Percentiles rank a stretch among this genome's conserved stretches.
Evolutionary conservation across 2,329 filamentous ascomycete genomes (phyloP).

Genomic region (Alternaria incomplexa): DNA sequence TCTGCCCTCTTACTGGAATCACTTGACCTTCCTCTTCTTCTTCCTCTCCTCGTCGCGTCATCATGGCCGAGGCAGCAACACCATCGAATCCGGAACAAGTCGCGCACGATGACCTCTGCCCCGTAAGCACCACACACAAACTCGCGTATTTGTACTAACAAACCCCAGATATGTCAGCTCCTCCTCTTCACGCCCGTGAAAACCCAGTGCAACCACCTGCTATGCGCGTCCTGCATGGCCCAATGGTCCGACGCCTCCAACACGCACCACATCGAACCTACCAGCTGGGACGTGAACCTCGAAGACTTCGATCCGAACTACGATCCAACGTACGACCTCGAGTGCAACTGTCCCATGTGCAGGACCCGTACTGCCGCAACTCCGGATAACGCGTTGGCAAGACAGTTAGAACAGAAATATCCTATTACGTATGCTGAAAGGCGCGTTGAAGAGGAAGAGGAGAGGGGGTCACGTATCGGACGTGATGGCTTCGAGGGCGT

Average conservation of each 20-base stretch:
- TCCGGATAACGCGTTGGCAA: slow-evolving; percentile 31
- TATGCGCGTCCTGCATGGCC: slow-evolving; percentile 56
- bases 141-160: neutral
- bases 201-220: slow-evolving; percentile 52
- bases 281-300: slow-evolving; percentile 48
- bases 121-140: slow-evolving; percentile 20
- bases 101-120: slow-evolving; percentile 53
- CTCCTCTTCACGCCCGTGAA: slow-evolving; percentile 52
- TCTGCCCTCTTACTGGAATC: neutral
- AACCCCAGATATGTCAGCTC: slow-evolving; percentile 49
- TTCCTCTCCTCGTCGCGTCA: neutral
- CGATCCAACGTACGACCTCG: slow-evolving; percentile 38
- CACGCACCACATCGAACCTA: slow-evolving; percentile 43
- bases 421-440: slow-evolving; percentile 45
- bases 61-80: slow-evolving; percentile 4
- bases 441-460: slow-evolving; percentile 42
- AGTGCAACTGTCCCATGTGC: slow-evolving; percentile 56
- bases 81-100: slow-evolving; percentile 21
- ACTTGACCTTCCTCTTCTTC: neutral
- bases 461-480: slow-evolving; percentile 27
- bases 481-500: slow-evolving; percentile 47
- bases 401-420: slow-evolving; percentile 44
- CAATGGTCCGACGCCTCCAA: slow-evolving; percentile 54
- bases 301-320: slow-evolving; percentile 47
- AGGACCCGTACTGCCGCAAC: slow-evolving; percentile 48